phyloP scores from a whole-genome alignment of 208 protist genomes.

The Phytomonas francai region DNA sequence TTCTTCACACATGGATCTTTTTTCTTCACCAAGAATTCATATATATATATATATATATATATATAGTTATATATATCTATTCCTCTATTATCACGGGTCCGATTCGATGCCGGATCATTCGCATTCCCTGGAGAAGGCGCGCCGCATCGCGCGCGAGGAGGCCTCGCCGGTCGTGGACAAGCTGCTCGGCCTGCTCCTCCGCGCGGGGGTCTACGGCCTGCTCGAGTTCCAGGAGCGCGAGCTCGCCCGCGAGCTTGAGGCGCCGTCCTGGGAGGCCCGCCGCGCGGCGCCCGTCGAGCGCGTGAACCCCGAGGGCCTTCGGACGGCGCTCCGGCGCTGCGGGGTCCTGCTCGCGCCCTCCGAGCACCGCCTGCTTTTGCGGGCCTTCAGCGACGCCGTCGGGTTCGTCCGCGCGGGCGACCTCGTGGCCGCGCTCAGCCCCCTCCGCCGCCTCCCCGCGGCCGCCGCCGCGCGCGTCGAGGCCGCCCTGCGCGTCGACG shows the following conservation, averaged over 20 bases:
- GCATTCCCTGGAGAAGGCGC: constrained; percentile 20
- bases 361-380: constrained; percentile 35
- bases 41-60: constrained; percentile 7
- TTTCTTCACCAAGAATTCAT: constrained; percentile 2
- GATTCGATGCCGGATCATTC: not conserved
- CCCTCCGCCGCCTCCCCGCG: constrained; percentile 6
- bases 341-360: constrained; percentile 54
- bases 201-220: constrained; percentile 47
- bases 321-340: constrained; percentile 34
- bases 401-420: constrained; percentile 62
- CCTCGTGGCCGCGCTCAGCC: constrained; percentile 19
- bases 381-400: constrained; percentile 66
- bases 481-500: constrained; percentile 3
- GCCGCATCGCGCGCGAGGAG: constrained; percentile 48
- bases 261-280: too few species aligned
- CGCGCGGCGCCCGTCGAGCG: constrained; percentile 14
- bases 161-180: constrained; percentile 31
- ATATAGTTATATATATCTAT: constrained; percentile 1
- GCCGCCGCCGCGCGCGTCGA: not conserved
- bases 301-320: constrained; percentile 67
- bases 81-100: not conserved
- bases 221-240: constrained; percentile 36
- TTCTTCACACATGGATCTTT: not conserved
- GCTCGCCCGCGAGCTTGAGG: too few species aligned
- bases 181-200: constrained; percentile 56